phyloP scores from a whole-genome alignment of 352 stramenopile genomes.

The Pythium aquatile region DNA sequence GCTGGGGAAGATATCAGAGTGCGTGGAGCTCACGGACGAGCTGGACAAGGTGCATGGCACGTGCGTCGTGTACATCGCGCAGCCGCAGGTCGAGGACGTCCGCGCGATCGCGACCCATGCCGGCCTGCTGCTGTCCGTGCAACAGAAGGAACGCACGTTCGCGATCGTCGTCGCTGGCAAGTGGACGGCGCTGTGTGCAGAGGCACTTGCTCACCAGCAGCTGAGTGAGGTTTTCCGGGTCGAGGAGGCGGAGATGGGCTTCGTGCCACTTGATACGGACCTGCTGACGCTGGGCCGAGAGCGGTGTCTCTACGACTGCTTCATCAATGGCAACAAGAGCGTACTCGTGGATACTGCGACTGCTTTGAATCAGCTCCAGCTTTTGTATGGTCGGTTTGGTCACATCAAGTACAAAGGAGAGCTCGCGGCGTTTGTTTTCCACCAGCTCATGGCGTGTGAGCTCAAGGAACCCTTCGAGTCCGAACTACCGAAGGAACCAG shows the following conservation, averaged over 20 bases:
- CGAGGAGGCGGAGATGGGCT: constrained; percentile 42
- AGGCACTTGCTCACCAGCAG: constrained; percentile 37
- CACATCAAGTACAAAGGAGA: constrained; percentile 84
- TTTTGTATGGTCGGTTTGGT: constrained; percentile 51
- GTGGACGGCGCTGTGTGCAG: constrained; percentile 53
- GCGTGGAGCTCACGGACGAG: constrained; percentile 57
- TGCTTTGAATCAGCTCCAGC: constrained; percentile 53
- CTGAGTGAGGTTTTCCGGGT: constrained; percentile 42
- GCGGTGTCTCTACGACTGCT: constrained; percentile 54
- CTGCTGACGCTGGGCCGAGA: constrained; percentile 58
- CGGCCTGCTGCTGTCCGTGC: constrained; percentile 33
- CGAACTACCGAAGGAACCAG: constrained; percentile 2
- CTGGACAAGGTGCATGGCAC: constrained; percentile 28
- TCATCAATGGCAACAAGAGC: constrained; percentile 44
- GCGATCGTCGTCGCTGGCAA: constrained; percentile 43
- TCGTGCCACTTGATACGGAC: constrained; percentile 60
- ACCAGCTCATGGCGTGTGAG: constrained; percentile 52
- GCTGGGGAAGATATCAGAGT: constrained; percentile 48
- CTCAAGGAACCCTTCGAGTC: constrained; percentile 1
- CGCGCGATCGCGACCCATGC: constrained; percentile 46
- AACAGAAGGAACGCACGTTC: constrained; percentile 22
- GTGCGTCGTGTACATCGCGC: constrained; percentile 49
- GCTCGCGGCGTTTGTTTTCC: constrained; percentile 61
- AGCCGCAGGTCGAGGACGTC: constrained; percentile 41
- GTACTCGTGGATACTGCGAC: constrained; percentile 45